phyloP scores from a whole-genome alignment of 345 rosid genomes.

The Salix arbutifolia region DNA sequence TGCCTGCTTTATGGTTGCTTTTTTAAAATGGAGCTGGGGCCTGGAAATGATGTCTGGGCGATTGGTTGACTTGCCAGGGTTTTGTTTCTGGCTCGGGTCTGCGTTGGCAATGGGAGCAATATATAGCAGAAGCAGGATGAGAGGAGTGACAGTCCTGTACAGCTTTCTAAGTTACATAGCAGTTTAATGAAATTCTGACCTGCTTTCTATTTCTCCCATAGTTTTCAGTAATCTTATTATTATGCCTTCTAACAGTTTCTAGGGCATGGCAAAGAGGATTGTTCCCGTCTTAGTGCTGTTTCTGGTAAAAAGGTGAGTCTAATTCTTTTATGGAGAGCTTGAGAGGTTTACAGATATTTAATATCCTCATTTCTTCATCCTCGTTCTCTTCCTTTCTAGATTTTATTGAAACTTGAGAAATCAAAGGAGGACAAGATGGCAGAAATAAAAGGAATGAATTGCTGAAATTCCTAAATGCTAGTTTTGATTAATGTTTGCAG shows the following conservation, averaged over 20 bases:
- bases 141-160: conserved; percentile 76
- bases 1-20: conserved; percentile 74
- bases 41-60: conserved; percentile 57
- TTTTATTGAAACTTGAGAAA: conserved; percentile 83
- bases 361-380: neutral
- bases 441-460: conserved; percentile 81
- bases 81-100: conserved; percentile 43
- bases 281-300: conserved; percentile 89
- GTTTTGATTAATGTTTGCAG: conserved; percentile 50
- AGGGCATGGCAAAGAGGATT: conserved; percentile 69
- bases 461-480: conserved; percentile 93
- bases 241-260: conserved; percentile 49
- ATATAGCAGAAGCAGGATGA: conserved; percentile 73
- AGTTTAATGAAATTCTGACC: neutral
- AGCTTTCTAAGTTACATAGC: conserved; percentile 75
- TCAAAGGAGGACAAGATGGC: conserved; percentile 93
- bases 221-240: neutral
- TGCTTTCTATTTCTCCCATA: neutral
- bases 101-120: conserved; percentile 74
- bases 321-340: neutral
- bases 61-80: conserved; percentile 58
- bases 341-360: neutral
- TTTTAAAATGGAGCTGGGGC: conserved; percentile 97
- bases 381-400: conserved; percentile 36
- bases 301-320: conserved; percentile 81